Evolutionary conservation across 2,329 filamentous ascomycete genomes (phyloP), one percentile per base, ranked within the genome.

Genomic region (Nothophaeocryptopus gaeumannii): DNA sequence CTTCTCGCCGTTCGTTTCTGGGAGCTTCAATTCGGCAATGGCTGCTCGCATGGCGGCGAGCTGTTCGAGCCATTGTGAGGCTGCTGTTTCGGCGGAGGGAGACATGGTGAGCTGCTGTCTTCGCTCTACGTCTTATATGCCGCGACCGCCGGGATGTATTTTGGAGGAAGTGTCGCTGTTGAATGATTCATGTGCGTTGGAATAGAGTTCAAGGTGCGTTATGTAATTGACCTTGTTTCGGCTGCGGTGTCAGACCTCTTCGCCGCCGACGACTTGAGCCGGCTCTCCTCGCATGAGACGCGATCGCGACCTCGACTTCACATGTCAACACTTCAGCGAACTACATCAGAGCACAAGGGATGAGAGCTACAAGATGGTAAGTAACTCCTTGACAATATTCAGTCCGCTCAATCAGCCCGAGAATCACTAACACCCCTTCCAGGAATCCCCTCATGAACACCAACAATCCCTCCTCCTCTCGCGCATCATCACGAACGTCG

Each of bases 381-480:
- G 20, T n/a, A n/a, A n/a, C n/a, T n/a, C n/a, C n/a, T n/a, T n/a
- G n/a, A 5, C 34, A 14, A 12, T 12, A 7, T 14, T 36, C 5
- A 36, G 12, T 36, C 12, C 34, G 5, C 34, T 36, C 12, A 12
- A 36, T 36, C 34, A n/a, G n/a, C n/a, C n/a, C n/a, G n/a, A n/a
- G n/a, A n/a, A n/a, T n/a, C n/a, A n/a, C n/a, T n/a, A n/a, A n/a
- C n/a, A n/a, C n/a, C n/a, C 20, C 7, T 31, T 5, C 5, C 50
- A 84, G 92, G 93, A 99, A 72, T 96, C 89, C 64, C 93, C 93
- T 34, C 93, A 99, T 67, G 93, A 97, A 70, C 91, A 97, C 63
- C 93, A 97, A 77, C 92, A 99, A 78, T 95, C 87, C 65, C 78
- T 96, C 45, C 79, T 99, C 63, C 81, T 97, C 39, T 93, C 89